These are phyloP conservation scores for Petrea volubilis DNA, from an alignment of 257 asterid species.

Conservation along the genomic window DNA sequence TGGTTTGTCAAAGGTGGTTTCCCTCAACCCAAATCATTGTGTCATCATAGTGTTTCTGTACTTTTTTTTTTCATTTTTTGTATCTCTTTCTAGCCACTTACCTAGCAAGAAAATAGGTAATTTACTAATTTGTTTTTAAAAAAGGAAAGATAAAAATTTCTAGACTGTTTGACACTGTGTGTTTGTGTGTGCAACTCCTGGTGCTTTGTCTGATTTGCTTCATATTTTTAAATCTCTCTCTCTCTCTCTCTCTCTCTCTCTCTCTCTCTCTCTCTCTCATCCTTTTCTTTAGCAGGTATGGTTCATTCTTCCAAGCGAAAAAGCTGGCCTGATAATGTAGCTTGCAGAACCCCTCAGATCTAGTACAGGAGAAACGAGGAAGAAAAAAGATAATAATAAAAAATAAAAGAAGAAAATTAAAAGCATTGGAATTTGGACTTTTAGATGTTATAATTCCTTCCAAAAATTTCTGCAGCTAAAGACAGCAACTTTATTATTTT, in stretches of 20 bases:
- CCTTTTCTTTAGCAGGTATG: constrained; percentile 29
- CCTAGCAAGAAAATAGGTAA: constrained; percentile 11
- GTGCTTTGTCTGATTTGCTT: constrained; percentile 37
- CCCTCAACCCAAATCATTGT: constrained; percentile 56
- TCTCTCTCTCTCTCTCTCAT: too few relatives aligned
- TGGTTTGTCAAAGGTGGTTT: constrained; percentile 35
- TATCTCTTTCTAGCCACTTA: constrained; percentile 26
- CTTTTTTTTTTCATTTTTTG: constrained; percentile 23
- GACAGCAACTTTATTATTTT: background rate
- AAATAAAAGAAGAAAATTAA: background rate
- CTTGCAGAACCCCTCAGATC: constrained; percentile 60
- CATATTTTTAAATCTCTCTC: background rate
- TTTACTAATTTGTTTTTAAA: too few relatives aligned
- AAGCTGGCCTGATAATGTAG: constrained; percentile 40
- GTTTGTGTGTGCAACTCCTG: constrained; percentile 35
- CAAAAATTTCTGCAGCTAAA: background rate
- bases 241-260: constrained; percentile 12
- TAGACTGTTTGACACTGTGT: constrained; percentile 8
- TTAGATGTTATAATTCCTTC: background rate
- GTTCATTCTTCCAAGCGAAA: constrained; percentile 52
- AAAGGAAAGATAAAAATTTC: background rate
- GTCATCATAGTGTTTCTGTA: constrained; percentile 65
- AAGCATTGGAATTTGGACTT: constrained; percentile 61
- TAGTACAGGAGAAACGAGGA: constrained; percentile 13
- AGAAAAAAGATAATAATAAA: background rate